phyloP scores from a whole-genome alignment of 2,329 filamentous ascomycete genomes.

The Lachnellula subtilissima region DNA sequence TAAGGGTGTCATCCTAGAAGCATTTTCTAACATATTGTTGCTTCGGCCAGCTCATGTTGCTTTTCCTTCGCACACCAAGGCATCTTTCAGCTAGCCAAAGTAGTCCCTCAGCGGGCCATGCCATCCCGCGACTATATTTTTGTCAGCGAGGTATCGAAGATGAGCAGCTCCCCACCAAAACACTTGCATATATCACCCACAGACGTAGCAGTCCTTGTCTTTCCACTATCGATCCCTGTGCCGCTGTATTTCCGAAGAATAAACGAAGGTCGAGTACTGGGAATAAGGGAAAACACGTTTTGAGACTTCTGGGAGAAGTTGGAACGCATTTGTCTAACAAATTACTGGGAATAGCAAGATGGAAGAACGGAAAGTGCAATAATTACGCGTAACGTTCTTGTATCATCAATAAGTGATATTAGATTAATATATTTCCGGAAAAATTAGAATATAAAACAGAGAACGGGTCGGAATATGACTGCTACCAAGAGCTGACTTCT shows the following conservation, averaged over 20 bases:
- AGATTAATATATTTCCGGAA: too few relatives aligned
- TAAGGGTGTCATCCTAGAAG: background rate
- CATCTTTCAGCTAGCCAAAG: conserved; percentile 21
- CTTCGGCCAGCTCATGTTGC: conserved; percentile 14
- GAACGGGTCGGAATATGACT: conserved; percentile 16
- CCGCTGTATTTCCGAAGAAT: background rate
- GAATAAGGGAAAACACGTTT: too few relatives aligned
- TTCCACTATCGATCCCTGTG: background rate
- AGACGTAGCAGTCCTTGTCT: background rate
- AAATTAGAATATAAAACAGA: too few relatives aligned
- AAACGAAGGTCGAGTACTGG: background rate
- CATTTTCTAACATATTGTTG: conserved; percentile 17
- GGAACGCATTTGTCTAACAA: background rate
- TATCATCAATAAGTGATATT: too few relatives aligned
- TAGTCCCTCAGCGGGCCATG: conserved; percentile 16
- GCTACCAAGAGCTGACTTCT: conserved; percentile 9
- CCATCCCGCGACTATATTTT: conserved; percentile 19
- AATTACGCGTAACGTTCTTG: too few relatives aligned
- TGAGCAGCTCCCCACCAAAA: background rate
- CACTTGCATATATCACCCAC: background rate
- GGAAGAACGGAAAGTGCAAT: too few relatives aligned
- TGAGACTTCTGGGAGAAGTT: background rate
- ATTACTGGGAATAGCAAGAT: too few relatives aligned
- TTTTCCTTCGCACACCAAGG: conserved; percentile 17
- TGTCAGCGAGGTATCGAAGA: background rate